Evolutionary conservation across 1,284 basidiomycete species (phyloP), one percentile per base, ranked within the genome.

Genomic region (Tilletiopsis washingtonensis): DNA sequence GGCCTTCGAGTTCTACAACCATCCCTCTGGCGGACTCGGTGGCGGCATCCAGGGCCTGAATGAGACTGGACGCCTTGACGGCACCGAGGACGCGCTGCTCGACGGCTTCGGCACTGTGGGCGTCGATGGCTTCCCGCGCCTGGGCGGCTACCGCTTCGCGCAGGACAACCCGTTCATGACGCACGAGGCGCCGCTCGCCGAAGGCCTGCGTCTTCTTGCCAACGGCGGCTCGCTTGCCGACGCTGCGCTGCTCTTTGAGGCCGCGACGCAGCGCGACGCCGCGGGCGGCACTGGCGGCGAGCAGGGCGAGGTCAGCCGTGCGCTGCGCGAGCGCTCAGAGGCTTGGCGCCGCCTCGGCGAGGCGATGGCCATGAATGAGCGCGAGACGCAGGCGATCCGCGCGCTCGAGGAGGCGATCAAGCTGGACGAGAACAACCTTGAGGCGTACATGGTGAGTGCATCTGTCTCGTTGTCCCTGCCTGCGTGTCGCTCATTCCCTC

Each of bases 261-360:
- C 87, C 3, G 88, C 88, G 27, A 86, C 69, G 1, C 61, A 64
- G 50, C 59, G 64, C 45, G 62, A 69, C 3, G 53, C 53, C 2
- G 51, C 56, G 29, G 58, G 59, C 12, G 56, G 56, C 12, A 53
- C 49, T 0, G 55, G 57, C 4, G 64, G 61, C 89, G 55, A 86
- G 86, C 69, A 81, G 80, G 85, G 85, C 64, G 74, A 69, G 47
- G 68, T 61, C 11, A 56, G 66, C 38, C 52, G 59, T 29, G 56
- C 54, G 21, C 43, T 67, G 64, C 47, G 68, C 49, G 62, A 64
- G 54, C 49, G 75, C 9, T 89, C 85, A 49, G 90, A 93, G 70
- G 82, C 90, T 0, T 99, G 94, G 94, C 83, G 91, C 26, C 77
- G 93, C 21, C 78, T 98, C 0, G 94, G 94, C 7, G 88, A 94